phyloP scores from a whole-genome alignment of 2,329 filamentous ascomycete genomes.

The Microdochium nivale region DNA sequence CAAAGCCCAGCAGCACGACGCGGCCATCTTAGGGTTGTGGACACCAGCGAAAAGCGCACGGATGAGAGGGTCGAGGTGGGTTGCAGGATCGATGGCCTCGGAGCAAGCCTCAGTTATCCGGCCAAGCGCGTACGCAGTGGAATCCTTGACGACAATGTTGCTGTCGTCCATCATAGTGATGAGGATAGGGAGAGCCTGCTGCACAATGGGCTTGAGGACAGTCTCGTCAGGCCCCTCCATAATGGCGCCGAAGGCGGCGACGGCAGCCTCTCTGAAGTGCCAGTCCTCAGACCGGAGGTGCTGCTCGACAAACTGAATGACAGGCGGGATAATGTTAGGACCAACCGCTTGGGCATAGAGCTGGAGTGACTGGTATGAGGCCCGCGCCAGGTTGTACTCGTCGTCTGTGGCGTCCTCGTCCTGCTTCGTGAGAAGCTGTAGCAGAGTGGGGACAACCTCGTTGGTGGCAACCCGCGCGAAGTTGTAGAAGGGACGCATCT shows the following conservation, averaged over 20 bases:
- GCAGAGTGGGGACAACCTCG: constrained; percentile 88
- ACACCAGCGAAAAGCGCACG: constrained; percentile 83
- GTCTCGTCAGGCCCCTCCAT: constrained; percentile 97
- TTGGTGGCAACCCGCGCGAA: constrained; percentile 88
- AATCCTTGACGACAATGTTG: constrained; percentile 87
- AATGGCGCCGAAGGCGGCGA: constrained; percentile 94
- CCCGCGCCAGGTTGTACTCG: constrained; percentile 93
- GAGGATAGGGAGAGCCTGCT: constrained; percentile 85
- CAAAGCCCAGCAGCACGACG: constrained; percentile 96
- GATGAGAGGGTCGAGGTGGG: constrained; percentile 79
- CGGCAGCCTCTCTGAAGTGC: constrained; percentile 90
- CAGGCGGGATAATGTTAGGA: constrained; percentile 72
- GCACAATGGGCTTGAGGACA: constrained; percentile 85
- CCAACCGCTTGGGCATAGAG: constrained; percentile 91
- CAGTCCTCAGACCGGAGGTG: constrained; percentile 89
- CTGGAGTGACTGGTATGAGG: constrained; percentile 92
- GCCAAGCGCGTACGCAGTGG: constrained; percentile 89
- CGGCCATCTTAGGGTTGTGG: constrained; percentile 89
- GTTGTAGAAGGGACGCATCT: constrained; percentile 89
- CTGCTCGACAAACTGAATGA: constrained; percentile 83
- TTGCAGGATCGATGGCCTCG: constrained; percentile 76
- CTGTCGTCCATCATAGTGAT: constrained; percentile 88
- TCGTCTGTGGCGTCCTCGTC: constrained; percentile 95
- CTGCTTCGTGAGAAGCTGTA: constrained; percentile 87
- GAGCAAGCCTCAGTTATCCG: constrained; percentile 93